Evolutionary conservation across 2,329 filamentous ascomycete species (phyloP).

Genomic region (Monosporascus sp.): DNA sequence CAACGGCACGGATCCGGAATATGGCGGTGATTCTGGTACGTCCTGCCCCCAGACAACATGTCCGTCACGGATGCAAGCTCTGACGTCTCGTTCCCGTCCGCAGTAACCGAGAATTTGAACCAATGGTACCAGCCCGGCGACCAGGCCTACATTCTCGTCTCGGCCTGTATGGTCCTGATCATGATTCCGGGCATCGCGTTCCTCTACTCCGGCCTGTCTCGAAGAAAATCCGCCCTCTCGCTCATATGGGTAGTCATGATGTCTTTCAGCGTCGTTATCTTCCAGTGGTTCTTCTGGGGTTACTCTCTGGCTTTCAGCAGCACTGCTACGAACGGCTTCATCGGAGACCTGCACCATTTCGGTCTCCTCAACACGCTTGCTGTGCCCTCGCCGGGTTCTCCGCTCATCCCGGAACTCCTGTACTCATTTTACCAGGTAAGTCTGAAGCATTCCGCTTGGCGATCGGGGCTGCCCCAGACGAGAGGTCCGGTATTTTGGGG

Average conservation of each 20-base stretch:
- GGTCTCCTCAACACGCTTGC: slow-evolving; percentile 81
- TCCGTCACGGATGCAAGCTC: slow-evolving; percentile 2
- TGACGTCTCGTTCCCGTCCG: slow-evolving; percentile 7
- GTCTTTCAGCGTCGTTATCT: slow-evolving; percentile 82
- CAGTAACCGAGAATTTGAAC: slow-evolving; percentile 83
- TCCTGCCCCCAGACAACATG: slow-evolving; percentile 15
- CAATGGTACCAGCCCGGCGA: slow-evolving; percentile 93
- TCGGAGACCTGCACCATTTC: slow-evolving; percentile 85
- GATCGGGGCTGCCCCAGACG: background rate
- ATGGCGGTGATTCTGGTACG: slow-evolving; percentile 77
- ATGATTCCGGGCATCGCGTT: slow-evolving; percentile 98
- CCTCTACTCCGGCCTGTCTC: slow-evolving; percentile 94
- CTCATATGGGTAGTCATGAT: slow-evolving; percentile 98
- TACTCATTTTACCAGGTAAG: slow-evolving; percentile 89
- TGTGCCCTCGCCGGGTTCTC: slow-evolving; percentile 79
- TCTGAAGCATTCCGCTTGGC: background rate
- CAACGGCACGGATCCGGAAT: slow-evolving; percentile 58
- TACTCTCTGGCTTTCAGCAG: slow-evolving; percentile 91
- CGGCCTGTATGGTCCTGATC: slow-evolving; percentile 87
- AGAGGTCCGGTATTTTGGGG: slow-evolving; percentile 1
- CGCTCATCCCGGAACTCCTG: slow-evolving; percentile 81
- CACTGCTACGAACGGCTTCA: slow-evolving; percentile 79
- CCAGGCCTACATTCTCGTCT: slow-evolving; percentile 86
- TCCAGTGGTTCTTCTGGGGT: slow-evolving; percentile 99
- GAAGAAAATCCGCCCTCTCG: slow-evolving; percentile 92